Conservation (phyloP, 1,284 basidiomycete species). For the Mycena sp. region DNA sequence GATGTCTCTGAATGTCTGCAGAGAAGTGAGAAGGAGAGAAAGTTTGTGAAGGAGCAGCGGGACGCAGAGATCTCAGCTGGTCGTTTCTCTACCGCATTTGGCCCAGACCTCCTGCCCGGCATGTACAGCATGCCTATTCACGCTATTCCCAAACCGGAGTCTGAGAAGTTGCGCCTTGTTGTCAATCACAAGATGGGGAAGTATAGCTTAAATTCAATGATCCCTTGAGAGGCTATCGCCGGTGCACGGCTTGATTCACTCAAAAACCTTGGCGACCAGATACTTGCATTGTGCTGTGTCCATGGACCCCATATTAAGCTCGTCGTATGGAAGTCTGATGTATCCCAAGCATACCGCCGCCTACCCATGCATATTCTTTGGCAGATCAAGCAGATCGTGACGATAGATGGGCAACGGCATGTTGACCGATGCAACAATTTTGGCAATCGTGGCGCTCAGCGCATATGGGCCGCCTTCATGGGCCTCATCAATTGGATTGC, state of each 20-base stretch:
- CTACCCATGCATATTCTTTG: conserved; percentile 52
- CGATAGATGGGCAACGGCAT: conserved; percentile 31
- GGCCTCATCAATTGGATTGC: conserved; percentile 49
- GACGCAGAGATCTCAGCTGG: conserved; percentile 43
- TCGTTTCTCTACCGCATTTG: conserved; percentile 49
- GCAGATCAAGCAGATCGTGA: conserved; percentile 54
- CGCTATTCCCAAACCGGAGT: conserved; percentile 50
- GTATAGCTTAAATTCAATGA: too few relatives aligned
- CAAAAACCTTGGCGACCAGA: conserved; percentile 35
- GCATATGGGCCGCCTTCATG: conserved; percentile 44
- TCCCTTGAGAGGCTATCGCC: too few relatives aligned
- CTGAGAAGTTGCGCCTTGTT: conserved; percentile 47
- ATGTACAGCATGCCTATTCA: conserved; percentile 55
- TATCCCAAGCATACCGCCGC: conserved; percentile 46
- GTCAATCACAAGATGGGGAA: conserved; percentile 46
- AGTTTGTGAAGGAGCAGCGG: conserved; percentile 44
- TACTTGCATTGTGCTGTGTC: conserved; percentile 10
- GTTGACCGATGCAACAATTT: conserved; percentile 47
- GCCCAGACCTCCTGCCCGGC: conserved; percentile 49
- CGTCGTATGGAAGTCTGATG: conserved; percentile 50
- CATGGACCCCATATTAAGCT: conserved; percentile 21
- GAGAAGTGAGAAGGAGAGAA: conserved; percentile 13
- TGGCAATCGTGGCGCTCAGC: conserved; percentile 38
- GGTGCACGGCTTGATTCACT: conserved; percentile 38
- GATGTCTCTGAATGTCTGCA: too few relatives aligned